phyloP scores from a whole-genome alignment of 2,329 filamentous ascomycete genomes.

The Cryoendolithus antarcticus region DNA sequence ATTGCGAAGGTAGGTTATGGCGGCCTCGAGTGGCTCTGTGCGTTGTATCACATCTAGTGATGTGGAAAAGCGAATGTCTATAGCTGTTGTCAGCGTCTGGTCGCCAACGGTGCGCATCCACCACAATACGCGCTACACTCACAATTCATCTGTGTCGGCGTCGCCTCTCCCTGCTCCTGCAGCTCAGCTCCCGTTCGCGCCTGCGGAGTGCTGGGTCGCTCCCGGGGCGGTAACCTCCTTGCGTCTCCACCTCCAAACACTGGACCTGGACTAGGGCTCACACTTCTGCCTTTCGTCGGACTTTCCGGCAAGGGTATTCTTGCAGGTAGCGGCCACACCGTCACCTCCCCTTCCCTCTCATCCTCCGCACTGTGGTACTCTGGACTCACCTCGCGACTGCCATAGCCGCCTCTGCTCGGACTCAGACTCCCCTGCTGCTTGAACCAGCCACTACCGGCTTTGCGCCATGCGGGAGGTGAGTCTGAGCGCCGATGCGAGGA shows the following conservation, averaged over 20 bases:
- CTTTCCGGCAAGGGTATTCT: constrained; percentile 47
- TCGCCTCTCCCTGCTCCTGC: constrained; percentile 1
- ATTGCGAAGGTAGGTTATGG: constrained; percentile 50
- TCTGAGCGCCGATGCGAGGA: constrained; percentile 42
- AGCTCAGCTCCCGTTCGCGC: too few species aligned
- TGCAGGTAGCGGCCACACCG: constrained; percentile 17
- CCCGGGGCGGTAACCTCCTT: too few species aligned
- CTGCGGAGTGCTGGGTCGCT: too few species aligned
- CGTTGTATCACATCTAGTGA: constrained; percentile 80
- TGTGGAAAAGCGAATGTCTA: constrained; percentile 80
- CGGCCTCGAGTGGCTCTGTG: constrained; percentile 69
- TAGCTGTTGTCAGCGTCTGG: too few species aligned
- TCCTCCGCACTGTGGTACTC: constrained; percentile 47
- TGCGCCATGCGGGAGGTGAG: constrained; percentile 55
- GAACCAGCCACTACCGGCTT: constrained; percentile 48
- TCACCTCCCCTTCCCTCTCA: constrained; percentile 39
- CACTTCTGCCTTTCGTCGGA: constrained; percentile 28
- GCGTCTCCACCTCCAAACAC: constrained; percentile 7
- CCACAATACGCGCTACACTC: too few species aligned
- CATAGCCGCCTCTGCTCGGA: constrained; percentile 35
- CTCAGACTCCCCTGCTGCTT: constrained; percentile 26
- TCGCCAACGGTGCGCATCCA: too few species aligned
- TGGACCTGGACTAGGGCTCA: constrained; percentile 20
- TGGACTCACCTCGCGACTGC: constrained; percentile 46
- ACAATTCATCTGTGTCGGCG: constrained; percentile 21